phyloP scores from a whole-genome alignment of 1,284 basidiomycete genomes.

The Singerocomus rubriflavus region DNA sequence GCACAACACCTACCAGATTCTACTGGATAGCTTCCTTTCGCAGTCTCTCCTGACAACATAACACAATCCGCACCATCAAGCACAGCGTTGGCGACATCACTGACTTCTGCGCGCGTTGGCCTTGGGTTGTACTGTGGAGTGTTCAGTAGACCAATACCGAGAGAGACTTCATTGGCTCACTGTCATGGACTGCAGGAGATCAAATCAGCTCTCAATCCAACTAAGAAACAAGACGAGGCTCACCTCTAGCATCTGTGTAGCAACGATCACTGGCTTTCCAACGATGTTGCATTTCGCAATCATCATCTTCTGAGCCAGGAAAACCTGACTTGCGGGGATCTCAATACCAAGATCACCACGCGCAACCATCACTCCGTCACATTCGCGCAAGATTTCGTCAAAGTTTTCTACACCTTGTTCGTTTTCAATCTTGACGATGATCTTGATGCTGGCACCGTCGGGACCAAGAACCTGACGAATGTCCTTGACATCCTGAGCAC shows the following conservation, averaged over 20 bases:
- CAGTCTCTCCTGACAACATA: slow-evolving; percentile 98
- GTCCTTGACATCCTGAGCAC: slow-evolving; percentile 87
- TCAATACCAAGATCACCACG: slow-evolving; percentile 98
- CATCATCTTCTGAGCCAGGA: slow-evolving; percentile 99
- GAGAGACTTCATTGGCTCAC: slow-evolving; percentile 41
- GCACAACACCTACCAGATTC: slow-evolving; percentile 68
- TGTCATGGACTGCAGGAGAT: slow-evolving; percentile 78
- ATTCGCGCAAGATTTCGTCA: slow-evolving; percentile 91
- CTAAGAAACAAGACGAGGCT: slow-evolving; percentile 23
- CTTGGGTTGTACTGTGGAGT: slow-evolving; percentile 85
- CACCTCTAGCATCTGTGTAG: slow-evolving; percentile 99
- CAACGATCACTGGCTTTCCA: slow-evolving; percentile 98
- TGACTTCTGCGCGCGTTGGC: slow-evolving; percentile 95
- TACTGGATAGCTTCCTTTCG: slow-evolving; percentile 92
- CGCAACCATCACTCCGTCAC: slow-evolving; percentile 98
- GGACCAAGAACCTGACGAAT: slow-evolving; percentile 90
- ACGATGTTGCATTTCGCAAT: slow-evolving; percentile 97
- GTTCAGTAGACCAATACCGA: slow-evolving; percentile 14
- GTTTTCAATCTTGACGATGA: slow-evolving; percentile 99
- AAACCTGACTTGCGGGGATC: slow-evolving; percentile 96
- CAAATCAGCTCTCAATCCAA: slow-evolving; percentile 12
- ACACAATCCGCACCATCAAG: slow-evolving; percentile 97
- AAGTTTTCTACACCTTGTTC: slow-evolving; percentile 97
- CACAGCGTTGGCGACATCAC: slow-evolving; percentile 97
- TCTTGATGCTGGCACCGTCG: slow-evolving; percentile 92